Evolutionary conservation across 164 flowering plant genomes (phyloP).

Genomic region (Nymphaea colorata): DNA sequence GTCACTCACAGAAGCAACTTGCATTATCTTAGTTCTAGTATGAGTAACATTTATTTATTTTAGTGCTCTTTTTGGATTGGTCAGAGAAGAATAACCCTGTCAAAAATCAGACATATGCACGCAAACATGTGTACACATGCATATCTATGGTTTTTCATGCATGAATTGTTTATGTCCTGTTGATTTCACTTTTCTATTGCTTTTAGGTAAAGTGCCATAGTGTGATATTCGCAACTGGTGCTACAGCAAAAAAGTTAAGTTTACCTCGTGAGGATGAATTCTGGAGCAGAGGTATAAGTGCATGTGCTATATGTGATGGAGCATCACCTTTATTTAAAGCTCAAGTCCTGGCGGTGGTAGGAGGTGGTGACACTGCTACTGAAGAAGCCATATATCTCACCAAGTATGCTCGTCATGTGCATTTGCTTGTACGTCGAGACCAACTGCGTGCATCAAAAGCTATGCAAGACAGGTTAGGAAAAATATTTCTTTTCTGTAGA

Average conservation of each 20-base stretch:
- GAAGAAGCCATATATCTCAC: constrained; percentile 96
- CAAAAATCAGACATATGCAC: background rate
- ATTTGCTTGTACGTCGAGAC: constrained; percentile 77
- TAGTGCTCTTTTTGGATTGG: background rate
- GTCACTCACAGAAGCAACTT: too few relatives aligned
- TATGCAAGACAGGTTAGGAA: constrained; percentile 90
- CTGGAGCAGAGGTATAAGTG: constrained; percentile 98
- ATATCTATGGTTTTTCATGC: too few relatives aligned
- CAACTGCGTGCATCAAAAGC: constrained; percentile 88
- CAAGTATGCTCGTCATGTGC: constrained; percentile 94
- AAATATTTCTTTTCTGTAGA: background rate
- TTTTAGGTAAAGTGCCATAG: constrained; percentile 83
- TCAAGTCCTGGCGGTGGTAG: constrained; percentile 93
- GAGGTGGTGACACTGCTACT: constrained; percentile 99
- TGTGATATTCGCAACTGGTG: constrained; percentile 84
- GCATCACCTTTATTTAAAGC: constrained; percentile 92
- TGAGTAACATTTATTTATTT: too few relatives aligned
- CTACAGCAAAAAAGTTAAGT: constrained; percentile 71
- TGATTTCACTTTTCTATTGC: background rate
- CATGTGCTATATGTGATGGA: constrained; percentile 99
- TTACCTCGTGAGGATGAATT: constrained; percentile 93
- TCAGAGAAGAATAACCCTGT: background rate
- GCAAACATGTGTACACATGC: too few relatives aligned
- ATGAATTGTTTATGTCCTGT: background rate
- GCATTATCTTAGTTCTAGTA: too few relatives aligned